Conservation (phyloP, 2,329 filamentous ascomycete species). For the Beauveria pseudobassiana region DNA sequence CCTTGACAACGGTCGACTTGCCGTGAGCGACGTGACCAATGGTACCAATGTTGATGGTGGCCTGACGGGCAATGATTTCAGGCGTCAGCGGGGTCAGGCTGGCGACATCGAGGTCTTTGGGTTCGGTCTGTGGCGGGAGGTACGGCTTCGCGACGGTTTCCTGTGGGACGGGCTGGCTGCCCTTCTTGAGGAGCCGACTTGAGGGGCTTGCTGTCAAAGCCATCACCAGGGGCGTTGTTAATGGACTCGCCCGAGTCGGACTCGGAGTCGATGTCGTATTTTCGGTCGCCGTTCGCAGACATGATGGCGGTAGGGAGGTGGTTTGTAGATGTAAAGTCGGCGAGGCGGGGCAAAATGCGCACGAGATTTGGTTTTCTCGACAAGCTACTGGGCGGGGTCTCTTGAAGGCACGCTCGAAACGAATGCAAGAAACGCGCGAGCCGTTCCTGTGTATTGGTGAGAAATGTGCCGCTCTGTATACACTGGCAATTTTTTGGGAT, state of each 20-base stretch:
- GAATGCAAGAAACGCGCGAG: background rate
- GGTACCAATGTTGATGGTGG: slow-evolving; percentile 97
- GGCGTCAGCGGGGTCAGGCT: slow-evolving; percentile 78
- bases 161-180: slow-evolving; percentile 44
- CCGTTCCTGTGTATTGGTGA: background rate
- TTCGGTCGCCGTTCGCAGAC: slow-evolving; percentile 52
- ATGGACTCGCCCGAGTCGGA: slow-evolving; percentile 59
- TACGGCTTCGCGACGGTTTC: slow-evolving; percentile 46
- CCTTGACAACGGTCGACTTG: slow-evolving; percentile 98
- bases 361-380: slow-evolving; percentile 12
- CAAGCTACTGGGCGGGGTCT: slow-evolving; percentile 7
- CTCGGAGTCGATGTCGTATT: slow-evolving; percentile 67
- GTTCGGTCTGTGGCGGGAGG: slow-evolving; percentile 84
- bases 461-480: background rate
- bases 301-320: slow-evolving; percentile 29
- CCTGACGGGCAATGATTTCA: slow-evolving; percentile 95
- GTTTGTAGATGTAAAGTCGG: slow-evolving; percentile 8
- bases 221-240: slow-evolving; percentile 48
- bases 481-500: background rate
- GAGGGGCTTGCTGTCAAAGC: slow-evolving; percentile 55
- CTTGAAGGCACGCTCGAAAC: background rate
- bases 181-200: slow-evolving; percentile 87
- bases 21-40: slow-evolving; percentile 99
- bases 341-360: slow-evolving; percentile 12
- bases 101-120: slow-evolving; percentile 76